Percentiles rank a stretch among this genome's conserved stretches.
Evolutionary conservation across 805 yeast species (phyloP).

Genomic region (Brettanomyces naardenensis): DNA sequence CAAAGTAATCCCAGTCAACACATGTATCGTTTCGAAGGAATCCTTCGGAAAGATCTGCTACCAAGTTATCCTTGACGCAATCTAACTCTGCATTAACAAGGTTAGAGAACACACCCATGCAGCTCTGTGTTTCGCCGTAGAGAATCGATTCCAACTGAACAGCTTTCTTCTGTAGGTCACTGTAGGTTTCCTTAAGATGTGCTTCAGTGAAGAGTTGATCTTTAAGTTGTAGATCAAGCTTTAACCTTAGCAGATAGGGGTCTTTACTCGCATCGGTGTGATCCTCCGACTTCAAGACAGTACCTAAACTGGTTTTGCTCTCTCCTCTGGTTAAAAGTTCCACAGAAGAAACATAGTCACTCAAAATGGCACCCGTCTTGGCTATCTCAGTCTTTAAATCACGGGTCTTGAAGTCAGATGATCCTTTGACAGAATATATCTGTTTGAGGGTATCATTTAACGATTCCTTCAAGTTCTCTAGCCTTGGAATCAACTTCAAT

Average conservation of each 20-base stretch:
- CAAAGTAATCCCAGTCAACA: slow-evolving; percentile 65
- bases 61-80: slow-evolving; percentile 38
- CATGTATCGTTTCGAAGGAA: slow-evolving; percentile 50
- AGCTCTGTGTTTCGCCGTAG: slow-evolving; percentile 52
- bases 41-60: slow-evolving; percentile 45
- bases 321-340: slow-evolving; percentile 32
- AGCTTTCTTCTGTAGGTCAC: slow-evolving; percentile 58
- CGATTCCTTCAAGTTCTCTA: slow-evolving; percentile 48
- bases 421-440: slow-evolving; percentile 40
- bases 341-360: slow-evolving; percentile 37
- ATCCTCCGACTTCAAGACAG: slow-evolving; percentile 16
- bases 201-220: slow-evolving; percentile 57
- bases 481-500: slow-evolving; percentile 41
- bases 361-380: slow-evolving; percentile 49
- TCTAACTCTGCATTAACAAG: slow-evolving; percentile 45
- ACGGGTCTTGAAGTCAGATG: slow-evolving; percentile 46
- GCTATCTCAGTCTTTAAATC: slow-evolving; percentile 54
- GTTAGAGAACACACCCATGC: slow-evolving; percentile 42
- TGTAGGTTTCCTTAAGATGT: slow-evolving; percentile 56
- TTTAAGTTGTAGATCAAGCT: slow-evolving; percentile 57
- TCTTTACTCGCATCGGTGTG: slow-evolving; percentile 32
- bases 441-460: slow-evolving; percentile 46
- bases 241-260: slow-evolving; percentile 56
- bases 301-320: slow-evolving; percentile 24
- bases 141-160: slow-evolving; percentile 57